Evolutionary conservation across 441 rosid genomes (phyloP), one percentile per base, ranked within the genome.

Genomic region (Mallotus japonicus): DNA sequence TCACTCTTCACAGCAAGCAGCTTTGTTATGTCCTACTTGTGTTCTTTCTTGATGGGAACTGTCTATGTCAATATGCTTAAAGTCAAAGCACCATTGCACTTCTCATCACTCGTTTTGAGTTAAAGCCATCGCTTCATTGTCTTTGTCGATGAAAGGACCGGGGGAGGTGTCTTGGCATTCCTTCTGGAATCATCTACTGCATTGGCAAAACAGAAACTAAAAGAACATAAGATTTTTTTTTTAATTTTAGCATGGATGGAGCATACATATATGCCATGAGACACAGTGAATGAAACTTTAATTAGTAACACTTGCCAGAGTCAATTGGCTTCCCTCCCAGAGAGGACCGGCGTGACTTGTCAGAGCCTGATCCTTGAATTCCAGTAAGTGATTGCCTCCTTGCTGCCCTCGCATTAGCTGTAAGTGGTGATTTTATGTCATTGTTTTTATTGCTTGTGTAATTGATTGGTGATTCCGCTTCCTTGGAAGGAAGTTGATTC

Each of bases 341-440:
- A 65, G 98, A 95, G 77, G 95, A 87, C 70, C 93, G 83, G 15
- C 90, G 88, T 1, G 95, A 87, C 76, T 81, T 76, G 16, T 84
- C 85, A 46, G 75, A 65, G 17, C 80, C 86, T 8, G 84, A 74
- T 70, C 83, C 72, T 68, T 75, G 76, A 60, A 79, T 76, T 69
- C 92, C 91, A 4, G 93, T 92, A 42, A 95, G 89, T 56, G 99
- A 93, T 67, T 86, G 95, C 84, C 98, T 84, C 72, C 96, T 85
- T 28, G 64, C 19, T 54, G 87, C 76, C 85, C 84, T 88, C 62
- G 79, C 81, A 75, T 82, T 83, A 55, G 87, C 80, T 57, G 88
- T 77, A 53, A 73, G 42, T 6, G 89, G 89, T 5, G 90, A 85
- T 73, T 76, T 84, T 34, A 70, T 51, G 64, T 85, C 86, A 32